phyloP scores from a whole-genome alignment of 78 protist species.

The Bigelowiella natans region DNA sequence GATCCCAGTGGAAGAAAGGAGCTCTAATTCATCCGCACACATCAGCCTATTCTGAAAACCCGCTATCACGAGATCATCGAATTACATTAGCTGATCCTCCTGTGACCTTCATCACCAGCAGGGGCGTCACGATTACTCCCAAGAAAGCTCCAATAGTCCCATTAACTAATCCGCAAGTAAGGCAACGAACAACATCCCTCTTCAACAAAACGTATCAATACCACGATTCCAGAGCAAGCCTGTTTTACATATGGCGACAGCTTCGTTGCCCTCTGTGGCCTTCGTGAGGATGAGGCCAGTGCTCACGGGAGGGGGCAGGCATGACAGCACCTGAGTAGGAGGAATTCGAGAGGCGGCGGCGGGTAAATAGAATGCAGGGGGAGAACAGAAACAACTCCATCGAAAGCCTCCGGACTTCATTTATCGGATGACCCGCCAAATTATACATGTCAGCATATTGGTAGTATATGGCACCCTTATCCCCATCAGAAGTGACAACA shows the following conservation, averaged over 20 bases:
- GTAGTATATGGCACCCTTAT: no score
- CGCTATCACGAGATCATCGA: no score
- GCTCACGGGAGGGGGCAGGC: background rate
- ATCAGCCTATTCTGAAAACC: no score
- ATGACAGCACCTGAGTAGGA: background rate
- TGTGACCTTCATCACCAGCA: background rate
- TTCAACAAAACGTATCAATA: background rate
- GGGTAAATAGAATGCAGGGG: no score
- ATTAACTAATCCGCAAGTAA: background rate
- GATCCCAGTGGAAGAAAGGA: no score
- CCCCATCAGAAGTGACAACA: background rate
- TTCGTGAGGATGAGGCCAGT: background rate
- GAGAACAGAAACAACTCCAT: no score
- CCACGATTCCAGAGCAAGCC: background rate
- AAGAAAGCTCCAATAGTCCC: background rate
- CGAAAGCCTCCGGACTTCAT: no score
- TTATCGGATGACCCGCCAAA: no score
- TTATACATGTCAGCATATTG: no score
- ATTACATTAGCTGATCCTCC: background rate
- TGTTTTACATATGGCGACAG: background rate
- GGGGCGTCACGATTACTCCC: background rate
- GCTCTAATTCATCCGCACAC: no score
- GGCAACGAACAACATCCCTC: background rate
- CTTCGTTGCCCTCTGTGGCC: background rate
- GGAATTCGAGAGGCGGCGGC: no score